Percentiles rank a stretch among this genome's conserved stretches.
These are phyloP conservation scores for Ramaria rubella DNA, from an alignment of 768 basidiomycete genomes.

Conservation along the genomic window DNA sequence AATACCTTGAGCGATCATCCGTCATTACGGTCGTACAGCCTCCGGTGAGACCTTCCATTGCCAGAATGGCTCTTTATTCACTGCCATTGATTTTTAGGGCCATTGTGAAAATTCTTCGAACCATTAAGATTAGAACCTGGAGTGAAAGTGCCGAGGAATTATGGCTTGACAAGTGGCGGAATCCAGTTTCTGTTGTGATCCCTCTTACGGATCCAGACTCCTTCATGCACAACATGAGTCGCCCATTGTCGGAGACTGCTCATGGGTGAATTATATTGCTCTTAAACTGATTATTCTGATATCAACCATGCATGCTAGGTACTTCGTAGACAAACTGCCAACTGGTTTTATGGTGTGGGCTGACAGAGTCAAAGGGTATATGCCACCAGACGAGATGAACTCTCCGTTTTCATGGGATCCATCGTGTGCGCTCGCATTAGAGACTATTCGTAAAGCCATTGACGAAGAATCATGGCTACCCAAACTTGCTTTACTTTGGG, in stretches of 20 bases:
- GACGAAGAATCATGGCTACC: constrained; percentile 51
- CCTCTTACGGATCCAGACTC: constrained; percentile 39
- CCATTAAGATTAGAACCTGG: constrained; percentile 73
- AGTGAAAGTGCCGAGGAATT: constrained; percentile 44
- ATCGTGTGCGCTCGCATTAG: constrained; percentile 28
- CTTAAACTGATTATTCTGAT: neutral
- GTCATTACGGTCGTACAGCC: constrained; percentile 44
- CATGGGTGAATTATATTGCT: constrained; percentile 25
- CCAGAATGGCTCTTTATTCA: neutral
- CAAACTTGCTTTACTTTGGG: constrained; percentile 59
- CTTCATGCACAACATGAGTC: constrained; percentile 43
- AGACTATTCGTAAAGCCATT: constrained; percentile 43
- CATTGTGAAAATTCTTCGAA: constrained; percentile 55
- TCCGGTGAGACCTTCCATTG: constrained; percentile 2
- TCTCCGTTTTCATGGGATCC: constrained; percentile 21
- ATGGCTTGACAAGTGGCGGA: constrained; percentile 69
- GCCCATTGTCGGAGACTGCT: constrained; percentile 28
- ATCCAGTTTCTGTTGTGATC: constrained; percentile 48
- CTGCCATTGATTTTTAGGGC: constrained; percentile 37
- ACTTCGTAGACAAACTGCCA: constrained; percentile 65
- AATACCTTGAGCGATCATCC: constrained; percentile 68
- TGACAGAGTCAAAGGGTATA: constrained; percentile 55
- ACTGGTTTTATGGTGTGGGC: constrained; percentile 80
- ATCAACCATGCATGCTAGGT: neutral
- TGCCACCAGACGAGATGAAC: constrained; percentile 13